Evolutionary conservation across 75 land plant genomes (phyloP).

Genomic region (Selaginella moellendorffii): DNA sequence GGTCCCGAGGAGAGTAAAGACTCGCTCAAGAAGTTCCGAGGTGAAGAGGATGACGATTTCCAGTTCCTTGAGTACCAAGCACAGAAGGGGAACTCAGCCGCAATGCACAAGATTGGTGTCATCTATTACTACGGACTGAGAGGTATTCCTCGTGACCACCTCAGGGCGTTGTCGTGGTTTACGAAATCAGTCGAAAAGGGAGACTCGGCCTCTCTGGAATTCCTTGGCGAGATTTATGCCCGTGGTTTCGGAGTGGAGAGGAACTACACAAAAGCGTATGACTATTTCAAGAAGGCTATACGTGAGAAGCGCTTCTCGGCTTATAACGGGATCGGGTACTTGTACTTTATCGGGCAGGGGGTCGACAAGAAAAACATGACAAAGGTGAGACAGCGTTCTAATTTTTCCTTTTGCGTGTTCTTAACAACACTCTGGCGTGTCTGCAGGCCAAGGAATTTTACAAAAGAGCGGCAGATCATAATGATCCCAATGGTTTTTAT

Average conservation of each 20-base stretch:
- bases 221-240: conserved; percentile 93
- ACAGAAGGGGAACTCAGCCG: conserved; percentile 66
- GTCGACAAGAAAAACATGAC: conserved; percentile 82
- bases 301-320: conserved; percentile 58
- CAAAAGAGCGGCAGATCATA: conserved; percentile 69
- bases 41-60: conserved; percentile 94
- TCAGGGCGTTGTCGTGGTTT: conserved; percentile 73
- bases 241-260: conserved; percentile 89
- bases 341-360: conserved; percentile 85
- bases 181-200: conserved; percentile 80
- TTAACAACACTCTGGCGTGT: neutral
- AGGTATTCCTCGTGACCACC: conserved; percentile 59
- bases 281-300: conserved; percentile 65
- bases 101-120: conserved; percentile 76
- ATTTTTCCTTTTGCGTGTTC: neutral
- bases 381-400: conserved; percentile 28
- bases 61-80: conserved; percentile 94
- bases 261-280: conserved; percentile 72
- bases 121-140: conserved; percentile 85
- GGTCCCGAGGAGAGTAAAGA: conserved; percentile 78
- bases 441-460: conserved; percentile 85
- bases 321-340: conserved; percentile 86
- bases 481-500: conserved; percentile 76
- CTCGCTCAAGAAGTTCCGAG: conserved; percentile 63
- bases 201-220: conserved; percentile 70